Base-by-base conservation (phyloP, 73 alveolate genomes). In the Durusdinium trenchii region DNA sequence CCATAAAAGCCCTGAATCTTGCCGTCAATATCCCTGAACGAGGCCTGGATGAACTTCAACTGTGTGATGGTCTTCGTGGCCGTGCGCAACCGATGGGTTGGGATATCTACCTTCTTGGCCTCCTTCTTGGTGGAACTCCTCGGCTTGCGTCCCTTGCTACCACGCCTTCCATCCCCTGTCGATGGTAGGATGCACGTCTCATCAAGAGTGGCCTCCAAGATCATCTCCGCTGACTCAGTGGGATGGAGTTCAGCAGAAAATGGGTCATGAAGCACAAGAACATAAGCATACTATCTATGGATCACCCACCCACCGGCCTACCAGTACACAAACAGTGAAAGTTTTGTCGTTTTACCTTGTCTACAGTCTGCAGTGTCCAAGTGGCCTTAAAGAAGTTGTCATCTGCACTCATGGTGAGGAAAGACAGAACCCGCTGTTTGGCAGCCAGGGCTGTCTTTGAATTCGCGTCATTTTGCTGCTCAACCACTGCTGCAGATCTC, bases 41-140 rank as follows among this genome's bases (percentile, higher is more conserved):
- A 6, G 18, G 86, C 86, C 52, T 75, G 86, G 35, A 75, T 36
- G 38, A 75, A 75, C 86, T 12, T 75, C 40, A 75, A 54, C 30
- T 75, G 86, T 30, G 86, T n/a, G 86, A 75, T 10, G 10, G 38
- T 75, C 86, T 75, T 75, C 47, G 86, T 75, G 35, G 86, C 86
- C 6, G 52, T 14, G 18, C 54, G 18, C 57, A 75, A n/a, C 23
- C 86, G 86, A 38, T 36, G 54, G 23, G 86, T 42, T 18, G 30
- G 30, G 23, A 42, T 26, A 32, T 75, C 86, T 16, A 75, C 50
- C 57, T 16, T 75, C 54, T 75, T 75, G 86, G 47, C 14, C 52
- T 75, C 54, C 9, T 40, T 40, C 52, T 75, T 75, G 40, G 18
- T 42, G 50, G 57, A 48, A 23, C 52, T 40, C 30, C n/a, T 5